Evolutionary conservation across 2,329 filamentous ascomycete genomes (phyloP), one percentile per base, ranked within the genome.

Genomic region (Bretziella fagacearum): DNA sequence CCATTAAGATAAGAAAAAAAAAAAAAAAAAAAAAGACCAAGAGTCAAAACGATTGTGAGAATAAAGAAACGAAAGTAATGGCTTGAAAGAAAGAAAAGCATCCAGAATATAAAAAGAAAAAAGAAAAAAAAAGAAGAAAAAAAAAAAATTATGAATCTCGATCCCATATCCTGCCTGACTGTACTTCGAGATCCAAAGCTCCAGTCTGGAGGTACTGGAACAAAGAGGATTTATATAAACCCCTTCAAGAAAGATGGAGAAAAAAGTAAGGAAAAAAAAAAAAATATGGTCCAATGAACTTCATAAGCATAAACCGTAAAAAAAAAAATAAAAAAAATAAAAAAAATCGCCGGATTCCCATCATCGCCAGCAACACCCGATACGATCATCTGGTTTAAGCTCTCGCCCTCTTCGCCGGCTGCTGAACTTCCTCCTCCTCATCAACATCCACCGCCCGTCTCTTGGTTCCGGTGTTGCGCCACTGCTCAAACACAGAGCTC

Each of bases 361-460:
- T 40, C 27, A 42, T 40, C 15, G 30, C 15, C 30, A 33, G 13
- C 6, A 43, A 39, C 6, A 37, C 23, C 39, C 22, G 36, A 18
- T 15, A 36, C n/a, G n/a, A 26, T 20, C 23, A 22, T 8, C 23
- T 8, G 18, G 17, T 18, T 32, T 49, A 49, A 25, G 33, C 33
- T 30, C 33, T 44, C 13, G 44, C 33, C 13, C 48, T 32, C 44
- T 50, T 50, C 6, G 33, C 17, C 4, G 44, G 18, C 10, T 20
- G 37, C 32, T 44, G 44, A 6, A 33, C 32, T 11, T 49, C 47
- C 5, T 15, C 23, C 20, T 26, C 42, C 6, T 42, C 37, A 26
- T 61, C 66, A 23, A 61, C 66, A 32, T 61, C 56, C 52, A 17
- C 42, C 10, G 64, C 65, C 62, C 68, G 72, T 51, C 58, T 65